Conservation (phyloP, 108 stramenopile species). For the Cyclotella baltica region DNA sequence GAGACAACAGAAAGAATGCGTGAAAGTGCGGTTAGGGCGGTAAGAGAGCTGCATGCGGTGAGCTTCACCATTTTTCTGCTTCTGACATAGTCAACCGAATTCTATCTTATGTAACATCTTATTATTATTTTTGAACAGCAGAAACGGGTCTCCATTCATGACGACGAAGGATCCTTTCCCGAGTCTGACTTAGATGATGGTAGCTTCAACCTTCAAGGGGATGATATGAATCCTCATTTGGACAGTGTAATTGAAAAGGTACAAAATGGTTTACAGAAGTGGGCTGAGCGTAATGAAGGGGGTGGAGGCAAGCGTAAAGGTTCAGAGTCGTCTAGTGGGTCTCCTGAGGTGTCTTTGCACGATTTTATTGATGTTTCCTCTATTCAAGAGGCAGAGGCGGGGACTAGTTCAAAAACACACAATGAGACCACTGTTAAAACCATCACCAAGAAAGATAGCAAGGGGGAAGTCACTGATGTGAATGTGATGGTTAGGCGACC, state of each 20-base stretch:
- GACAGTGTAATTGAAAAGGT: conserved; percentile 66
- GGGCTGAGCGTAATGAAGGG: conserved; percentile 70
- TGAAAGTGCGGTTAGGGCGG: conserved; percentile 53
- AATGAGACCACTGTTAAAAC: conserved; percentile 19
- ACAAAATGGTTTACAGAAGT: conserved; percentile 65
- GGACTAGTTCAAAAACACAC: background rate
- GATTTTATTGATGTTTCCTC: conserved; percentile 34
- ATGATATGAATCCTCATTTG: conserved; percentile 29
- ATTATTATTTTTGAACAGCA: background rate
- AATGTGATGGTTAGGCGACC: conserved; percentile 59
- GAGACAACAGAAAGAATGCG: conserved; percentile 45
- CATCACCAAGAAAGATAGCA: background rate
- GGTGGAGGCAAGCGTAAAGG: conserved; percentile 30
- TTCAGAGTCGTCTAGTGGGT: conserved; percentile 37
- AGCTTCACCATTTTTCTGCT: conserved; percentile 7
- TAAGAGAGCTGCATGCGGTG: conserved; percentile 62
- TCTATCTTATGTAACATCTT: too few relatives aligned
- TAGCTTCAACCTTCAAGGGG: background rate
- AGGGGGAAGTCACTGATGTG: background rate
- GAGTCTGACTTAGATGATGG: conserved; percentile 21
- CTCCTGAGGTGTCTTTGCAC: conserved; percentile 47
- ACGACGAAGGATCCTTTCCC: conserved; percentile 26
- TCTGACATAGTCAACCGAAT: too few relatives aligned
- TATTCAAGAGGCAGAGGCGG: conserved; percentile 34
- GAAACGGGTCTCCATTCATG: conserved; percentile 6